Conservation (phyloP, 352 stramenopile genomes). For the Aphanomyces stellatus region DNA sequence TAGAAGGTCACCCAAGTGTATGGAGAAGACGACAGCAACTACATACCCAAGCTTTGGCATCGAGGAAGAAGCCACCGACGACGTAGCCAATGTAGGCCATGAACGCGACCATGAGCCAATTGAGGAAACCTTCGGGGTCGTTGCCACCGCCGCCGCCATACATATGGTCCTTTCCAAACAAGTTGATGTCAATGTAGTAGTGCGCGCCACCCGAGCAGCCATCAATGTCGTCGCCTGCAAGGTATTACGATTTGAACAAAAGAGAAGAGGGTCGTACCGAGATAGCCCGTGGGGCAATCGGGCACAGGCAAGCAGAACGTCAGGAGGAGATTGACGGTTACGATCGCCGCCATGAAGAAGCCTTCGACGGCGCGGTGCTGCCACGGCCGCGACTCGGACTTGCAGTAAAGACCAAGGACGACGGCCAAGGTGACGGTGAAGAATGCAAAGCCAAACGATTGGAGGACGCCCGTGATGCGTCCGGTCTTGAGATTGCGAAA, state of each 20-base stretch:
- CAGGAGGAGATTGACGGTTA: slow-evolving; percentile 29
- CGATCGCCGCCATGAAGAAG: not conserved
- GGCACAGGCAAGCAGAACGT: slow-evolving; percentile 48
- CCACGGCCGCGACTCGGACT: not conserved
- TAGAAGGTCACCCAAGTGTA: too few relatives aligned
- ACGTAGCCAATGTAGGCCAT: slow-evolving; percentile 65
- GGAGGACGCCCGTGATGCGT: slow-evolving; percentile 37
- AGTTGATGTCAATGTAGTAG: slow-evolving; percentile 47
- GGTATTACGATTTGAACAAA: not conserved
- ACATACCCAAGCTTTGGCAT: not conserved
- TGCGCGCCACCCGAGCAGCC: slow-evolving; percentile 73
- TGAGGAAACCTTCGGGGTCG: slow-evolving; percentile 72
- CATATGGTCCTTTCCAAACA: slow-evolving; percentile 58
- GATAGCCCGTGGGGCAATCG: slow-evolving; percentile 62
- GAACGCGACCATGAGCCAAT: slow-evolving; percentile 57
- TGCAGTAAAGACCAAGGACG: not conserved
- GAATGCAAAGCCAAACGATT: slow-evolving; percentile 16
- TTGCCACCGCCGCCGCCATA: slow-evolving; percentile 50
- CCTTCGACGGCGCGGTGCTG: not conserved
- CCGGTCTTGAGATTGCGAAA: slow-evolving; percentile 40
- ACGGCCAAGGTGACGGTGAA: not conserved
- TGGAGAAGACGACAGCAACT: too few relatives aligned
- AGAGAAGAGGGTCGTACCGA: slow-evolving; percentile 27
- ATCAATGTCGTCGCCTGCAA: slow-evolving; percentile 34
- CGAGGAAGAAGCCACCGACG: slow-evolving; percentile 27